Evolutionary conservation across 805 yeast genomes (phyloP), one percentile per base, ranked within the genome.

Genomic region (Kodamaea restingae): DNA sequence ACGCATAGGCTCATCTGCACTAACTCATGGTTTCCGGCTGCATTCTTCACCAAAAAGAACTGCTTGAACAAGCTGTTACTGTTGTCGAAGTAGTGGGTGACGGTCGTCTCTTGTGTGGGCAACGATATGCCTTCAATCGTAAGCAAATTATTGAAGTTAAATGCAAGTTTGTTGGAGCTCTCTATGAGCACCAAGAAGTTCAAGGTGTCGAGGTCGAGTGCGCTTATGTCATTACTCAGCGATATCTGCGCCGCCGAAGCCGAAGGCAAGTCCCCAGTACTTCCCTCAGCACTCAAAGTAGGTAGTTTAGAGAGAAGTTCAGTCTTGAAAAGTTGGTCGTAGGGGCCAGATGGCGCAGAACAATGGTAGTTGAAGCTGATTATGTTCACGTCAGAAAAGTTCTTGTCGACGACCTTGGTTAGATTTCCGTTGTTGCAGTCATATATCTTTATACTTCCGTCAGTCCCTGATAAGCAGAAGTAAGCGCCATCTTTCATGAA

Each of bases 351-450:
- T 4, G 15, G 27, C 6, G 30, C 7, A 2, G 2, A 5, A 10
- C 33, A 25, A 20, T 35, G 32, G 15, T 37, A 10, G 27, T 35
- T 54, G 56, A 58, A 53, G 20, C 46, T 43, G 20, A 55, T 48
- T 40, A 52, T 46, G 29, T 40, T 45, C 12, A 50, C 44, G 3
- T 42, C 41, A 14, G 46, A 49, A 15, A 60, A 51, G 15, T 53
- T 44, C 30, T 44, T 37, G 14, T 40, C 41, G 15, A 49, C 43
- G 20, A 44, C 45, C 26, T 58, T 56, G 22, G 71, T 45, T 18
- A 65, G 51, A n/a, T 60, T 60, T 2, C 81, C 81, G 14, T 58
- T 68, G 40, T 69, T 66, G 4, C 75, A 65, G 43, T 71, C 73
- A 39, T 71, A 72, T 1, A 77, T 53, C 37, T 70, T 64, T 29